Conservation (phyloP, 1,284 basidiomycete genomes). For the Austropuccinia psidii region DNA sequence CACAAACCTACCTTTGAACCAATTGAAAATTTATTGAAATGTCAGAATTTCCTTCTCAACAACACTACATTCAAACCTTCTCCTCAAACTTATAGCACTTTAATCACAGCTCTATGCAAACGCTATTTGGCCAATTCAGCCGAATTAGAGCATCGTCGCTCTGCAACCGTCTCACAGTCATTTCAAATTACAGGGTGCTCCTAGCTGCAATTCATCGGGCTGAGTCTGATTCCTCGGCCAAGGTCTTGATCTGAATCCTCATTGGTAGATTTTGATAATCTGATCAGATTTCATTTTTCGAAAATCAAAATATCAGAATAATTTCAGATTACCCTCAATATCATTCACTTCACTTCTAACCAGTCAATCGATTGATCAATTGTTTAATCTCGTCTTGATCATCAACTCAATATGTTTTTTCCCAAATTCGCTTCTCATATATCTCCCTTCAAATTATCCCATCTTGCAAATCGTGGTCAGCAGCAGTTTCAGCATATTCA, state of each 20-base stretch:
- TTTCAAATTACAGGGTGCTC: no score
- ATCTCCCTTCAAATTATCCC: constrained; percentile 35
- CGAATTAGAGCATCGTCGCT: constrained; percentile 17
- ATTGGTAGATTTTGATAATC: no score
- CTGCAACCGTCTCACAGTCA: no score
- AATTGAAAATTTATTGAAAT: constrained; percentile 16
- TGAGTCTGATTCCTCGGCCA: no score
- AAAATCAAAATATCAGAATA: no score
- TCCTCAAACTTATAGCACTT: constrained; percentile 29
- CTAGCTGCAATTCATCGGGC: no score
- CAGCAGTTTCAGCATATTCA: constrained; percentile 22
- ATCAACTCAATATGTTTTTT: constrained; percentile 23
- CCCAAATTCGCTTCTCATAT: constrained; percentile 31
- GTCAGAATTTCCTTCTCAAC: constrained; percentile 15
- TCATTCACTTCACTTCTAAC: no score
- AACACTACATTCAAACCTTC: constrained; percentile 21
- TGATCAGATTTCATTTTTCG: no score
- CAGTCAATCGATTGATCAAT: no score
- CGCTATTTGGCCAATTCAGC: constrained; percentile 15
- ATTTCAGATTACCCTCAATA: no score
- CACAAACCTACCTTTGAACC: constrained; percentile 27
- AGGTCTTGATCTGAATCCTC: no score
- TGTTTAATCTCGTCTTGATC: no score
- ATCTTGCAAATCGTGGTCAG: constrained; percentile 33
- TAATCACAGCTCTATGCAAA: constrained; percentile 28